These are phyloP conservation scores for Cladobotryum protrusum DNA, from an alignment of 2,329 filamentous ascomycete genomes.

Conservation along the genomic window DNA sequence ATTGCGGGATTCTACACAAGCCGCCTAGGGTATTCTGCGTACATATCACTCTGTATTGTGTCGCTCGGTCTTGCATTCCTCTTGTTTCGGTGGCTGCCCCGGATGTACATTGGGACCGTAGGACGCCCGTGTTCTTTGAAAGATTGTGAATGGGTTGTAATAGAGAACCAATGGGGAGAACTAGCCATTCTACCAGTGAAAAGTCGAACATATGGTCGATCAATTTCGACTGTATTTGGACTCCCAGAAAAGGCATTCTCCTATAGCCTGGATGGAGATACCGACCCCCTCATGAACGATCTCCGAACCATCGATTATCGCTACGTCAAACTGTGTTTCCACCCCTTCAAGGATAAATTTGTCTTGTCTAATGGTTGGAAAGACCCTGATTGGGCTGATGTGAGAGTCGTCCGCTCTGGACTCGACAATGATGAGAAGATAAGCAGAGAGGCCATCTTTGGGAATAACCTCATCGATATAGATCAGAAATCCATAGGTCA, in stretches of 20 bases:
- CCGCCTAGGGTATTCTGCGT: constrained; percentile 58
- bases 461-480: constrained; percentile 85
- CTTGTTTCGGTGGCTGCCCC: constrained; percentile 81
- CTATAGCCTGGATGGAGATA: constrained; percentile 51
- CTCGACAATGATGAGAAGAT: constrained; percentile 86
- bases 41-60: constrained; percentile 62
- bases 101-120: constrained; percentile 72
- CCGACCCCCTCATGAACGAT: constrained; percentile 67
- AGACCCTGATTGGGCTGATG: constrained; percentile 80
- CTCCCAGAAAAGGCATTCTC: constrained; percentile 53
- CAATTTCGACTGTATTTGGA: constrained; percentile 61
- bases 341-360: constrained; percentile 85
- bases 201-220: constrained; percentile 45
- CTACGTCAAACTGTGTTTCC: constrained; percentile 88
- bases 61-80: constrained; percentile 78
- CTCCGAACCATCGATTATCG: constrained; percentile 83
- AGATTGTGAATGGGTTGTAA: constrained; percentile 82
- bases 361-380: constrained; percentile 86
- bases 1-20: constrained; percentile 87
- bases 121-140: constrained; percentile 63
- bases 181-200: constrained; percentile 70
- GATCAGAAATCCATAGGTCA: constrained; percentile 79
- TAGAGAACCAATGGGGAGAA: constrained; percentile 98
- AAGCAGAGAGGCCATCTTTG: constrained; percentile 78
- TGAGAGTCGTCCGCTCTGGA: constrained; percentile 67